Evolutionary conservation across 2,329 filamentous ascomycete genomes (phyloP).

Genomic region (Teratosphaeria epicoccoides): DNA sequence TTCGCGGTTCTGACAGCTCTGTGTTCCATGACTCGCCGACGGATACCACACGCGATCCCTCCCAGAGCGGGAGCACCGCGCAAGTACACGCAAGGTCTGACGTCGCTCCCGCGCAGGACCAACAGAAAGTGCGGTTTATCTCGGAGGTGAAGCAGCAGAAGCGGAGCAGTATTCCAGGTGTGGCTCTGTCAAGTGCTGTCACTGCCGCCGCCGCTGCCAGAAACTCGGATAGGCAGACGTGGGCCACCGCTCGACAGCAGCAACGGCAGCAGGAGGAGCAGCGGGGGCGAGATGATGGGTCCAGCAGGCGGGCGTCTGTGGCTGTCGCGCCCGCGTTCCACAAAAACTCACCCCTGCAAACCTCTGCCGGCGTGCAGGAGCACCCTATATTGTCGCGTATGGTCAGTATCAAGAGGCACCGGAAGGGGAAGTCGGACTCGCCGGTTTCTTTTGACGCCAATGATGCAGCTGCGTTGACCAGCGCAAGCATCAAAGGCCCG

Average conservation of each 20-base stretch:
- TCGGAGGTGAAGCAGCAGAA: slow-evolving; percentile 5
- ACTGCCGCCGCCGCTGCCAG: slow-evolving; percentile 1
- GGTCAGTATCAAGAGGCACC: slow-evolving; percentile 15
- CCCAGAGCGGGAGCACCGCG: slow-evolving; percentile 1
- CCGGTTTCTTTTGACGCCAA: slow-evolving; percentile 3
- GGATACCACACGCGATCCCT: neutral
- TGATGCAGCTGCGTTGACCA: slow-evolving; percentile 16
- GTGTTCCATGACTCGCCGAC: slow-evolving; percentile 1
- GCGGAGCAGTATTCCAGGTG: slow-evolving; percentile 12
- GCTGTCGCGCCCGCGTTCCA: neutral
- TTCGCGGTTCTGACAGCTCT: neutral
- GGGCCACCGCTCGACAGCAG: slow-evolving; percentile 4
- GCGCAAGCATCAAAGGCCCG: slow-evolving; percentile 24
- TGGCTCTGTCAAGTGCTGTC: slow-evolving; percentile 6
- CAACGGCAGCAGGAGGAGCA: slow-evolving; percentile 2
- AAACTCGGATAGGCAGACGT: slow-evolving; percentile 6
- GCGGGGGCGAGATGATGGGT: neutral
- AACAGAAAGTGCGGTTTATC: neutral
- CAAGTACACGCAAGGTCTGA: neutral
- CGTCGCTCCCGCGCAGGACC: neutral
- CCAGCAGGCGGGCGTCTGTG: neutral
- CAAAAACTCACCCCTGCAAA: neutral
- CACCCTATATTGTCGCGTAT: slow-evolving; percentile 20
- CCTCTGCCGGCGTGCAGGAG: slow-evolving; percentile 11
- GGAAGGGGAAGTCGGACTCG: slow-evolving; percentile 2